Evolutionary conservation across 139 green algal species (phyloP), one percentile per base, ranked within the genome.

Genomic region (Chlamydomonas eustigma): DNA sequence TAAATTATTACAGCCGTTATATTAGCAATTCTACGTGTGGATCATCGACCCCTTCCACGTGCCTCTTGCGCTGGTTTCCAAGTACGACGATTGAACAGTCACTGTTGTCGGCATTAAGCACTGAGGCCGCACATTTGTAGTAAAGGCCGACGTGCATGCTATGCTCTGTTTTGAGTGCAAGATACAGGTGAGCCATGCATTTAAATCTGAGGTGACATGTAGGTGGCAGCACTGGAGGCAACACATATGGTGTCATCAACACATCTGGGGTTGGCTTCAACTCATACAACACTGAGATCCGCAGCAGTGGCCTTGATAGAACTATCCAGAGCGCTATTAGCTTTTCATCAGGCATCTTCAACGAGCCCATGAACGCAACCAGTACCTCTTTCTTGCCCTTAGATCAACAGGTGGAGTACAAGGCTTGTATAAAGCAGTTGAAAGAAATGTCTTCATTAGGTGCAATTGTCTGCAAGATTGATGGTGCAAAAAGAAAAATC

Each of bases 241-340:
- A 72, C 34, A 6, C 31, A 22, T 72, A 72, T 22, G 65, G 65
- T 34, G 4, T 39, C 65, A 64, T 75, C 25, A 31, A 31, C 6
- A 31, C 25, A 37, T 24, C 68, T 2, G 36, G 3, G 24, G 68
- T 63, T 3, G 68, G 68, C 68, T 75, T 64, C 38, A 58, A 75
- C 37, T 5, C 4, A 4, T 90, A 73, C 58, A 82, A 90, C 78
- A 80, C 74, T 0, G 51, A 73, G 12, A 44, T 85, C 0, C 70
- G 70, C 39, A 77, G 51, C 31, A 76, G 37, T 28, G 68, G 70
- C 18, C 76, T 90, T 24, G 85, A 88, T 50, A 78, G 85, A 3
- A 78, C 83, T 50, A 76, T 88, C 44, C 78, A 83, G 78, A 86
- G 51, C 24, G 71, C 63, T 0, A 18, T 63, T 28, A 65, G 39